Conservation (phyloP, 192 early-diverging fungal genomes). For the Phycomyces blakesleeanus region DNA sequence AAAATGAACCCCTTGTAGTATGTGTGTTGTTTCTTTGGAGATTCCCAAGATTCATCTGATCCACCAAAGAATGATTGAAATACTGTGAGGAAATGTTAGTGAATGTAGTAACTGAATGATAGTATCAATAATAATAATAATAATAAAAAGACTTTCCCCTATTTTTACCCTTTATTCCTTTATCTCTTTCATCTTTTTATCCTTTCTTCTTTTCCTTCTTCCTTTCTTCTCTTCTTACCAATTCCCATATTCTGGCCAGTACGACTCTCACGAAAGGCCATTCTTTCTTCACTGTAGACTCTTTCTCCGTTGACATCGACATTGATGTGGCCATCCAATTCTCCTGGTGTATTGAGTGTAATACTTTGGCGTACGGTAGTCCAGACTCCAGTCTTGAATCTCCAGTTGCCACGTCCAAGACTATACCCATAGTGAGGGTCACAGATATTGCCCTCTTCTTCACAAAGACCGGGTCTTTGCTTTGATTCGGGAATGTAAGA, state of each 20-base stretch:
- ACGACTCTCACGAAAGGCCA: conserved; percentile 8
- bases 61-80: conserved; percentile 43
- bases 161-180: too few relatives aligned
- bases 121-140: too few relatives aligned
- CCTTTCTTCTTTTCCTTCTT: too few relatives aligned
- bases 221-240: too few relatives aligned
- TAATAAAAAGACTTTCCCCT: too few relatives aligned
- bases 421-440: conserved; percentile 48
- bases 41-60: conserved; percentile 13
- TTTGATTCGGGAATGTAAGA: conserved; percentile 33
- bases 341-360: conserved; percentile 23
- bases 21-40: conserved; percentile 23
- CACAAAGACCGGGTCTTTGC: conserved; percentile 31
- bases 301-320: conserved; percentile 20
- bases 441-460: conserved; percentile 37
- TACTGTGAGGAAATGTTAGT: conserved; percentile 15
- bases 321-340: conserved; percentile 14
- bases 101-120: neutral
- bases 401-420: conserved; percentile 47
- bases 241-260: conserved; percentile 20
- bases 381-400: conserved; percentile 44
- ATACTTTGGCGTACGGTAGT: conserved; percentile 40
- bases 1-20: conserved; percentile 32
- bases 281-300: conserved; percentile 13
- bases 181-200: too few relatives aligned